Evolutionary conservation across 2,329 filamentous ascomycete species (phyloP).

Genomic region (Arachnopeziza araneosa): DNA sequence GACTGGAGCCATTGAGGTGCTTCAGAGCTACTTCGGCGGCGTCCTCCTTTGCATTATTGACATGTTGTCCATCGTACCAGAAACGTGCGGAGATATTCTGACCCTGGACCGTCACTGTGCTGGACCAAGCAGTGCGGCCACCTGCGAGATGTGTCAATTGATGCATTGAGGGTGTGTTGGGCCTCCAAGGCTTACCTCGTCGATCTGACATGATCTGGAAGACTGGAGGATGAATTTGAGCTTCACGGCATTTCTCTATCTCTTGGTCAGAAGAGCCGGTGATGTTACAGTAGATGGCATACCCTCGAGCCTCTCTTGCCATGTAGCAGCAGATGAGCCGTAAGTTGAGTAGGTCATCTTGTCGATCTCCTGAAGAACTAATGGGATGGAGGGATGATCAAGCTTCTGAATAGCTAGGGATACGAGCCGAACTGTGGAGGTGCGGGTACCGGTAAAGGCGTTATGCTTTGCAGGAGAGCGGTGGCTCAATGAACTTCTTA

Average conservation of each 20-base stretch:
- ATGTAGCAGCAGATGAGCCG: constrained; percentile 24
- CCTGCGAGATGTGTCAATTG: constrained; percentile 45
- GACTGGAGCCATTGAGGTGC: constrained; percentile 42
- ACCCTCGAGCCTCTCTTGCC: constrained; percentile 36
- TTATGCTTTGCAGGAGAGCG: constrained; percentile 29
- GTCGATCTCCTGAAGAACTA: constrained; percentile 8
- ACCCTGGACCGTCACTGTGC: constrained; percentile 67
- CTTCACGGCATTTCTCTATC: constrained; percentile 52
- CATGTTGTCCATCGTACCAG: constrained; percentile 87
- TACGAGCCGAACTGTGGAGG: constrained; percentile 24
- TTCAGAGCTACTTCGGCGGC: constrained; percentile 77
- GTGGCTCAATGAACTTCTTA: constrained; percentile 27
- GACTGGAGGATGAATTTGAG: constrained; percentile 48
- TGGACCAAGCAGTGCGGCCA: constrained; percentile 87
- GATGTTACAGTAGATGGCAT: constrained; percentile 19
- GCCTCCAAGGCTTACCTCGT: constrained; percentile 49
- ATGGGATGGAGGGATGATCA: constrained; percentile 5
- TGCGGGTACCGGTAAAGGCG: constrained; percentile 25
- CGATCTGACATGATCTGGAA: constrained; percentile 72
- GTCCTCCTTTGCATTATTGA: constrained; percentile 85
- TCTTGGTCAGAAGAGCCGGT: constrained; percentile 18
- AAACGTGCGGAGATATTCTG: constrained; percentile 65
- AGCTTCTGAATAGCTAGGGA: constrained; percentile 17
- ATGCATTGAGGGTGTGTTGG: not conserved
- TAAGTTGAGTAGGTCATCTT: constrained; percentile 30